These are phyloP conservation scores for Xylaria longipes DNA, from an alignment of 495 filamentous ascomycete genomes.

Conservation along the genomic window DNA sequence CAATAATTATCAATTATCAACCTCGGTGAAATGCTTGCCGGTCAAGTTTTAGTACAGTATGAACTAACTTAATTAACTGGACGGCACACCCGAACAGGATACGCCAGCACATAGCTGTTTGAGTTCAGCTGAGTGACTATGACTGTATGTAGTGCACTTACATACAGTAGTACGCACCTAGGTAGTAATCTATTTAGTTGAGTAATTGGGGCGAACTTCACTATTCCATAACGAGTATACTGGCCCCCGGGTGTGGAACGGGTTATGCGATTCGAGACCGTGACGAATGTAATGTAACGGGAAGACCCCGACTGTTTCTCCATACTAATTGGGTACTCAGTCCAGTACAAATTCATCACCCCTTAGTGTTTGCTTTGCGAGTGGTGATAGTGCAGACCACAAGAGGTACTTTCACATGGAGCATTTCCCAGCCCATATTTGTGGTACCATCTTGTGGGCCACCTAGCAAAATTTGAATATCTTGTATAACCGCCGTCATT, in stretches of 20 bases:
- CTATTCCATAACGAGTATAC: no score
- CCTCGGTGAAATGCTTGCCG: neutral
- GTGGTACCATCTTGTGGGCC: conserved; percentile 2
- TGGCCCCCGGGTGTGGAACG: neutral
- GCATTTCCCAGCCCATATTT: conserved; percentile 1
- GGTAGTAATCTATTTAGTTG: no score
- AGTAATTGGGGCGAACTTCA: no score
- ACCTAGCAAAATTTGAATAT: conserved; percentile 9
- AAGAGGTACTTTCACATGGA: neutral
- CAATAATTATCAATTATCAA: neutral
- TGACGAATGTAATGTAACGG: neutral
- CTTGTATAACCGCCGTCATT: neutral
- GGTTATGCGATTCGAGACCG: neutral
- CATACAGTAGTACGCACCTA: no score
- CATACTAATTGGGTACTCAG: neutral
- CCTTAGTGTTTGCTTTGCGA: neutral
- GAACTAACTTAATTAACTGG: neutral
- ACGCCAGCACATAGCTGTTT: neutral
- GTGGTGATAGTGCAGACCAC: conserved; percentile 1
- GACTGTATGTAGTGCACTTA: neutral
- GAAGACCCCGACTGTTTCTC: neutral
- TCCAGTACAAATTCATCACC: neutral
- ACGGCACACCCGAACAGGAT: neutral
- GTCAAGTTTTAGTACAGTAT: neutral
- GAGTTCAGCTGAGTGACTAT: neutral